Evolutionary conservation across 768 basidiomycete genomes (phyloP).

Genomic region (Hygrocybe coccinea): DNA sequence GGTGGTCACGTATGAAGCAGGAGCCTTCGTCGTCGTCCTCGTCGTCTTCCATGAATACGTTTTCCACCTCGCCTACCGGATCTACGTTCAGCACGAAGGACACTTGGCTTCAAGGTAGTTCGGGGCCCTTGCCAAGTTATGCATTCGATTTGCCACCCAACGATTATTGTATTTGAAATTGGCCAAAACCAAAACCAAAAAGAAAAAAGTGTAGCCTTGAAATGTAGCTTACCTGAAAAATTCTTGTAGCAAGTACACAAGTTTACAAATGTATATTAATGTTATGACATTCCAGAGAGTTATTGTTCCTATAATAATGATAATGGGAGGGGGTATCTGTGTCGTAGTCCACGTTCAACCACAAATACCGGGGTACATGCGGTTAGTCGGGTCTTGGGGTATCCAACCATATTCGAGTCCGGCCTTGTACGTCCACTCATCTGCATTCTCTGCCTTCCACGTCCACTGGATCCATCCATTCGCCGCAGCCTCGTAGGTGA

Average conservation of each 20-base stretch:
- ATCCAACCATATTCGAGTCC: constrained; percentile 83
- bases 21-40: constrained; percentile 15
- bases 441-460: constrained; percentile 78
- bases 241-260: too few relatives aligned
- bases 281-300: too few relatives aligned
- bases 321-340: too few relatives aligned
- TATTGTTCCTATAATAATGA: too few relatives aligned
- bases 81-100: neutral
- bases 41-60: neutral
- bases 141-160: neutral
- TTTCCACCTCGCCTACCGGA: neutral
- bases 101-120: neutral
- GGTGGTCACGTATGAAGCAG: constrained; percentile 53
- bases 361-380: constrained; percentile 62
- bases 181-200: too few relatives aligned
- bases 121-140: neutral
- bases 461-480: constrained; percentile 79
- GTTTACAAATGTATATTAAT: too few relatives aligned
- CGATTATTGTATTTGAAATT: neutral
- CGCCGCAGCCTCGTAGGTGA: constrained; percentile 57
- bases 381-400: constrained; percentile 50
- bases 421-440: constrained; percentile 88
- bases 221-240: too few relatives aligned
- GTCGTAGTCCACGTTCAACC: constrained; percentile 29
- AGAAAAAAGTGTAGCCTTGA: too few relatives aligned